Evolutionary conservation across 169 alveolate genomes (phyloP).

Genomic region (Plasmodium coatneyi): DNA sequence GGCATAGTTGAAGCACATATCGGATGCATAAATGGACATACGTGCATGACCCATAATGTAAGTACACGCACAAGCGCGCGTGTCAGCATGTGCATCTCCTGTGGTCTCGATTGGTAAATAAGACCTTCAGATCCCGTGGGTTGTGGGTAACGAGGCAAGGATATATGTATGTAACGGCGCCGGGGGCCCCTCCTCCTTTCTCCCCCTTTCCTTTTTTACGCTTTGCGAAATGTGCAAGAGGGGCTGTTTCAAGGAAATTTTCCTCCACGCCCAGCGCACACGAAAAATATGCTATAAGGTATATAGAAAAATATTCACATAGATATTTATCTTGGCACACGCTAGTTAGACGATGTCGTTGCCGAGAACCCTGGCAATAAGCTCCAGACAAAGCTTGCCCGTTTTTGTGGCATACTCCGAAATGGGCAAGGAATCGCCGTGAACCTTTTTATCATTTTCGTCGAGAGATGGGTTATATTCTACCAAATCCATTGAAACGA

Average conservation of each 20-base stretch:
- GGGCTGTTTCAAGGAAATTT: background rate
- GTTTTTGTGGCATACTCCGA: slow-evolving; percentile 52
- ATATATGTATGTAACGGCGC: background rate
- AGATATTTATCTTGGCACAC: background rate
- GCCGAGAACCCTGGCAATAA: slow-evolving; percentile 61
- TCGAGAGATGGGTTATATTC: slow-evolving; percentile 59
- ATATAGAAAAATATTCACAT: background rate
- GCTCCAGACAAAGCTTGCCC: slow-evolving; percentile 50
- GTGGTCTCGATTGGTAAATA: background rate
- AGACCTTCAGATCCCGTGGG: background rate
- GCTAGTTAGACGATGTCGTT: slow-evolving; percentile 21
- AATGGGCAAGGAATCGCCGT: slow-evolving; percentile 54
- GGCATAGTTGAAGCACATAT: background rate
- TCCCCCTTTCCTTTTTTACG: background rate
- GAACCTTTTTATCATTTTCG: slow-evolving; percentile 33
- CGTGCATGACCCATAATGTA: background rate
- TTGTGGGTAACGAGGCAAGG: background rate
- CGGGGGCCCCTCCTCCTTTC: background rate
- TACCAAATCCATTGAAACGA: slow-evolving; percentile 60
- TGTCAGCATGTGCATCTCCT: background rate
- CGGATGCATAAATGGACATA: background rate
- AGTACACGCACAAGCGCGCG: background rate
- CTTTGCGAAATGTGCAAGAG: background rate
- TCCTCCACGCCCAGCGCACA: background rate
- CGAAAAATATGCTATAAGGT: background rate